These are phyloP conservation scores for Astrephomene gubernaculifera DNA, from an alignment of 139 green algal species.

Conservation along the genomic window DNA sequence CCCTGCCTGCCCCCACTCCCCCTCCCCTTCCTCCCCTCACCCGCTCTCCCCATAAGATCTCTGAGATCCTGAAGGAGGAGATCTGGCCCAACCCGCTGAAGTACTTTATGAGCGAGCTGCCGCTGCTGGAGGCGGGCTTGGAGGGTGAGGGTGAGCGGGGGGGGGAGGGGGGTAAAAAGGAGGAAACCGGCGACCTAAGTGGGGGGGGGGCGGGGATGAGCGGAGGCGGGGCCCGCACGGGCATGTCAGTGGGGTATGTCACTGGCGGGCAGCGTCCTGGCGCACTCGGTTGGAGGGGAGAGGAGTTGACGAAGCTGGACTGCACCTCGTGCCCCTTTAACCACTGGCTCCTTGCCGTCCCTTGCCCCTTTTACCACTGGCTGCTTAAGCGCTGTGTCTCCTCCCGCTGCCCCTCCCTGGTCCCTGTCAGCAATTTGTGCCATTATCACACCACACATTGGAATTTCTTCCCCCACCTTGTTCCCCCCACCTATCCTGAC, in stretches of 20 bases:
- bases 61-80: slow-evolving; percentile 71
- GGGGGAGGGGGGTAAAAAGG: too few relatives aligned
- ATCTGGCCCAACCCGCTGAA: slow-evolving; percentile 75
- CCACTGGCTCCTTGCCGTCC: neutral
- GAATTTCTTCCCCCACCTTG: neutral
- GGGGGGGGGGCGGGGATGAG: neutral
- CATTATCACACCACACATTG: too few relatives aligned
- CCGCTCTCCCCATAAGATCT: slow-evolving; percentile 44
- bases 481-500: neutral
- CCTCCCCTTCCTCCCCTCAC: neutral
- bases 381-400: neutral
- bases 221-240: neutral
- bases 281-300: too few relatives aligned
- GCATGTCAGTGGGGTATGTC: neutral
- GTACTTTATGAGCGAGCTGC: slow-evolving; percentile 48
- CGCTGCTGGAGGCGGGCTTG: neutral
- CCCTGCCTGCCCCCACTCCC: neutral
- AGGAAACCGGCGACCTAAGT: too few relatives aligned
- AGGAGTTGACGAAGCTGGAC: too few relatives aligned
- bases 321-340: too few relatives aligned
- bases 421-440: neutral
- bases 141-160: too few relatives aligned
- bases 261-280: neutral
- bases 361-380: neutral
- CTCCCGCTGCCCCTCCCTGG: too few relatives aligned